Percentiles rank a stretch among this genome's conserved stretches.
phyloP scores from a whole-genome alignment of 306 rosid species.

The Casuarina glauca region DNA sequence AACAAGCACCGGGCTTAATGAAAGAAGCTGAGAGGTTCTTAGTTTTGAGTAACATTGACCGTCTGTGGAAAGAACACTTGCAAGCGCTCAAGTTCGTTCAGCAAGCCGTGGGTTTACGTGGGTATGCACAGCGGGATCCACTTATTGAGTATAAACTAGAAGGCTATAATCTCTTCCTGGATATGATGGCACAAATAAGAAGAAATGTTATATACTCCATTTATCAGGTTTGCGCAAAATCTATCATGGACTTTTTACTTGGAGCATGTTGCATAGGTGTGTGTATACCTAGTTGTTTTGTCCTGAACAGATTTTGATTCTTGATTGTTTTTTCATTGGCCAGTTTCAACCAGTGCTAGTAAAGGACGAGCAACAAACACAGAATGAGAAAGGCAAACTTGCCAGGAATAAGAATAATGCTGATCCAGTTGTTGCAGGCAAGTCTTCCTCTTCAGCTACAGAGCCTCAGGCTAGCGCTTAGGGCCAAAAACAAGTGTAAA shows the following conservation, averaged over 20 bases:
- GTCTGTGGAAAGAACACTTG: slow-evolving; percentile 94
- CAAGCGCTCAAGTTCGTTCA: slow-evolving; percentile 94
- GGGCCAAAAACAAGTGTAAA: background rate
- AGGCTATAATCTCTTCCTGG: slow-evolving; percentile 97
- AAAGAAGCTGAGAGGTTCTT: slow-evolving; percentile 96
- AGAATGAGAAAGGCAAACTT: slow-evolving; percentile 43
- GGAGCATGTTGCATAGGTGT: background rate
- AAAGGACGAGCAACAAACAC: slow-evolving; percentile 53
- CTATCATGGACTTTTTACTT: background rate
- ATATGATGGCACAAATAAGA: slow-evolving; percentile 98
- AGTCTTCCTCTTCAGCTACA: slow-evolving; percentile 60
- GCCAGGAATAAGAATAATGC: slow-evolving; percentile 40
- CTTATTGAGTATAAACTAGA: slow-evolving; percentile 96
- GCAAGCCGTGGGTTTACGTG: slow-evolving; percentile 94
- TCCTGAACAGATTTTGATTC: background rate
- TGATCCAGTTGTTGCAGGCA: slow-evolving; percentile 50
- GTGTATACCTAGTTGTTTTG: background rate
- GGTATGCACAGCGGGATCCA: slow-evolving; percentile 95
- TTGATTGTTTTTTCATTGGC: background rate
- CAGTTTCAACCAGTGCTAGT: slow-evolving; percentile 92
- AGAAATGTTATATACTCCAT: slow-evolving; percentile 95
- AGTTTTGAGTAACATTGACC: slow-evolving; percentile 83
- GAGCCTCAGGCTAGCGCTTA: slow-evolving; percentile 32
- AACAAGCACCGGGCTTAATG: slow-evolving; percentile 83
- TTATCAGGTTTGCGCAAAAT: slow-evolving; percentile 66